phyloP scores from a whole-genome alignment of 805 yeast species.

The Lipomyces yamanashiensis region DNA sequence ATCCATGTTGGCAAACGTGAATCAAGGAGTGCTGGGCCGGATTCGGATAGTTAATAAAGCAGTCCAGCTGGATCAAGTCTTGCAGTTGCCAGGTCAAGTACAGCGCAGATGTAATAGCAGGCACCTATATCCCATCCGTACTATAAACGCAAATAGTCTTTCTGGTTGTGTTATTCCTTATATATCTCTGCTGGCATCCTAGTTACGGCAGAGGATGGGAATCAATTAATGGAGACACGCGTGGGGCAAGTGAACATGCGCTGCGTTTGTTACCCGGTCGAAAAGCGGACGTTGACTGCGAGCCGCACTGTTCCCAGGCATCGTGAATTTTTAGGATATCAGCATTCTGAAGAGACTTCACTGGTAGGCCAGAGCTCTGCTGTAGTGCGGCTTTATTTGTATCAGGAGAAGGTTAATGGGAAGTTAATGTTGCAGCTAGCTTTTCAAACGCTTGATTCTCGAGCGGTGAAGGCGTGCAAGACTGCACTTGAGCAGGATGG shows the following conservation, averaged over 20 bases:
- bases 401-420: not conserved
- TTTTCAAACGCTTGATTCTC: slow-evolving; percentile 10
- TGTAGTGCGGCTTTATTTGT: not conserved
- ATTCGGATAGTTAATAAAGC: not conserved
- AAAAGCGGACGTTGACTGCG: no score
- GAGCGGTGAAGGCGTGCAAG: slow-evolving; percentile 25
- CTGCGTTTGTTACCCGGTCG: no score
- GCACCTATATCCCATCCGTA: no score
- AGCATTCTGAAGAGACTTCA: not conserved
- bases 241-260: no score
- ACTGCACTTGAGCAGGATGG: slow-evolving; percentile 19
- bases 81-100: not conserved
- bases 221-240: no score
- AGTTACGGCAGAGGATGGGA: no score
- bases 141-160: no score
- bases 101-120: not conserved
- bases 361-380: not conserved
- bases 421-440: slow-evolving; percentile 21
- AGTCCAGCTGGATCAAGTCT: not conserved
- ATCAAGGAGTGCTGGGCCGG: not conserved
- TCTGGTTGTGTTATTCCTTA: no score
- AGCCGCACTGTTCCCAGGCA: no score
- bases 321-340: no score
- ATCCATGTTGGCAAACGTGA: not conserved
- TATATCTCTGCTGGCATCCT: no score